Base-by-base conservation (phyloP, 352 stramenopile species). In the Globisporangium sylvaticum region DNA sequence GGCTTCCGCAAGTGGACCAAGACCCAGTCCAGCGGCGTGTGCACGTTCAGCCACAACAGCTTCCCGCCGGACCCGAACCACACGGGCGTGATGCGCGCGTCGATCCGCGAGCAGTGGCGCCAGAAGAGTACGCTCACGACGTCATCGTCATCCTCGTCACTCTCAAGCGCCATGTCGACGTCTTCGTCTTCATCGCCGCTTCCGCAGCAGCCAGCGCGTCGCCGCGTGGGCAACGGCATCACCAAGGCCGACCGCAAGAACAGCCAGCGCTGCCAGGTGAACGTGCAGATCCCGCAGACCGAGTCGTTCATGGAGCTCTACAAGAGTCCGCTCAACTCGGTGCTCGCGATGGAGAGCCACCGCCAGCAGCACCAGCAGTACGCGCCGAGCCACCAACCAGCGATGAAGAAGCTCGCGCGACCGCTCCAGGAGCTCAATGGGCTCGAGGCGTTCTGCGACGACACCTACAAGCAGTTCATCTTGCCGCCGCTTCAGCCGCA, bases 1-100 rank as follows among this genome's bases (percentile, higher is more conserved):
- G 83, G 78, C 32, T 98, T 98, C 72, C 76, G 76, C 70, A 93
- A 93, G 65, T 91, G 83, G 83, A 91, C 81, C 37, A 92, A 92
- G 62, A 89, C 83, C 6, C 81, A 91, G 62, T 89, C 84, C 18
- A 89, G 83, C 56, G 84, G 83, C 9, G 83, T 92, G 18, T 94
- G 83, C 72, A 94, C 86, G 46, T 94, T 94, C 72, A 90, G 80
- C 70, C 86, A 94, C 73, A 91, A 91, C 71, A 84, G 79, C 66
- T 94, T 94, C 65, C 83, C 84, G 3, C 84, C 84, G 1, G 82
- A 92, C 54, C 70, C 82, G 14, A 78, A 72, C 34, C 64, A 71
- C 29, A 67, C 68, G 32, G 73, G 69, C 32, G 69, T 68, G 29
- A 64, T 80, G 37, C 79, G 67, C 44, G 67, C 80, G 24, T 87